Evolutionary conservation across 306 rosid species (phyloP), one percentile per base, ranked within the genome.

Genomic region (Sechiopsis laciniata): DNA sequence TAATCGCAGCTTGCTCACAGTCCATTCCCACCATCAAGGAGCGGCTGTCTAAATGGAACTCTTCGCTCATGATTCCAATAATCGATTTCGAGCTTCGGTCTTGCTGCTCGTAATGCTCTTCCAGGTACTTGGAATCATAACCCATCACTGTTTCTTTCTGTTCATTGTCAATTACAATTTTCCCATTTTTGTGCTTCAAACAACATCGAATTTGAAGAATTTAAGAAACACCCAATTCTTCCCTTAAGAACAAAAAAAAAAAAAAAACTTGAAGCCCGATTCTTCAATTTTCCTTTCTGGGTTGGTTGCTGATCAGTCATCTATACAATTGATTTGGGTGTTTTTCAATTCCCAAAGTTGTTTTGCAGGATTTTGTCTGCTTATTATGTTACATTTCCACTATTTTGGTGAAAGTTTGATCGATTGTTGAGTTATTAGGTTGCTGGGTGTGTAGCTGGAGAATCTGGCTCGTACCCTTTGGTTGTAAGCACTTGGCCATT

Each of bases 401-500:
- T 79, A 37, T 10, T 37, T 73, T 8, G 24, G 3, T 72, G 61
- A 48, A 48, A n/a, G 4, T 46, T 72, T 1, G 5, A 21, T 45
- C 22, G 40, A 26, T 72, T 56, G 7, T 55, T 72, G 75, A 73
- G 12, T 51, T 37, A 57, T 70, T 24, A 88, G 98, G 88, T 84
- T 40, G 8, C 54, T 46, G 93, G 87, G 26, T 66, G 77, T 78
- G 88, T 46, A 78, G 80, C 42, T 79, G 72, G 55, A 84, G 81
- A 78, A 61, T 76, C 72, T 20, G 76, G 82, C 19, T 37, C 67
- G 10, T 86, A 87, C 82, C 92, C 96, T 15, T 40, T 94, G 83
- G 90, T 94, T 26, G 94, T 94, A 79, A 90, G 95, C 83, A 89
- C 98, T 9, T 90, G 98, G 97, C 98, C 98, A 12, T 94, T 94